phyloP scores from a whole-genome alignment of 192 early-diverging fungal species.

The Mortierella antarctica region DNA sequence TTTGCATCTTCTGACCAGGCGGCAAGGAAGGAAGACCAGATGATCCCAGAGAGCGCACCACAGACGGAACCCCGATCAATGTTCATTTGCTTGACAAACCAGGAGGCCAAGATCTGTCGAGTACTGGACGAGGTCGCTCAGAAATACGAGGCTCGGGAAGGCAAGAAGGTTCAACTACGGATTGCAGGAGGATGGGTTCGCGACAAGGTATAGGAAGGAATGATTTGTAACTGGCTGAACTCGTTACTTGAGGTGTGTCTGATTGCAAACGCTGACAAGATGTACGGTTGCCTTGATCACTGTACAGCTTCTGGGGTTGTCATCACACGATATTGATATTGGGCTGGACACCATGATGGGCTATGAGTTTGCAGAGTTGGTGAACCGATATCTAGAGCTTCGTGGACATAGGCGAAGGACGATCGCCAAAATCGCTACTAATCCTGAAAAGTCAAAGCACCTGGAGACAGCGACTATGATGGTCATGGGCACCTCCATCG shows the following conservation, averaged over 20 bases:
- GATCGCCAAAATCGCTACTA: conserved; percentile 86
- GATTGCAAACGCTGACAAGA: conserved; percentile 15
- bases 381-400: conserved; percentile 68
- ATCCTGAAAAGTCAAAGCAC: conserved; percentile 96
- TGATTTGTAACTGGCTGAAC: conserved; percentile 13
- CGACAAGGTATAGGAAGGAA: conserved; percentile 75
- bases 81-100: conserved; percentile 56
- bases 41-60: no score
- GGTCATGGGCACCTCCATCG: conserved; percentile 79
- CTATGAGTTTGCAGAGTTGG: conserved; percentile 83
- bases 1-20: not conserved
- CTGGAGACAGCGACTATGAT: conserved; percentile 93
- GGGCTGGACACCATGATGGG: conserved; percentile 94
- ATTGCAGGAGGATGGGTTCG: conserved; percentile 99
- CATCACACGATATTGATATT: conserved; percentile 92
- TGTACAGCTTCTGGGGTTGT: conserved; percentile 75
- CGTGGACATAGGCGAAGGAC: conserved; percentile 35
- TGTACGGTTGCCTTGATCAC: not conserved
- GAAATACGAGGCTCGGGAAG: conserved; percentile 50
- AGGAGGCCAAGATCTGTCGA: conserved; percentile 74
- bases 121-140: conserved; percentile 72
- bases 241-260: no score
- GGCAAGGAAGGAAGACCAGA: not conserved
- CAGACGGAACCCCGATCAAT: not conserved
- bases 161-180: conserved; percentile 71